Percentiles rank a stretch among this genome's conserved stretches.
These are phyloP conservation scores for Sugiyamaella chiloensis DNA, from an alignment of 805 yeast genomes.

Conservation along the genomic window DNA sequence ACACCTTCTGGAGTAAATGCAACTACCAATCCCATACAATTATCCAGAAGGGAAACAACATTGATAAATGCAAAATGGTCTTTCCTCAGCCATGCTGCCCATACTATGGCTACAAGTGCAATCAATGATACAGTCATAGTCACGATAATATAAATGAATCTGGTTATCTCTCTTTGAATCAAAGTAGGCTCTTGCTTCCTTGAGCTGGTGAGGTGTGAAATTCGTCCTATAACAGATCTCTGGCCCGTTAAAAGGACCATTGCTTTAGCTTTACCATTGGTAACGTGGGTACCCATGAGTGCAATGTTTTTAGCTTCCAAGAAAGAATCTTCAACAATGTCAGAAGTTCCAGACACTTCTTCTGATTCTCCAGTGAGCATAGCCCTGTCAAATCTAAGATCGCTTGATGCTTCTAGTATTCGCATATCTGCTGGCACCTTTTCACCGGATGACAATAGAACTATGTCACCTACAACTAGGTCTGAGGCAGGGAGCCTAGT, in stretches of 20 bases:
- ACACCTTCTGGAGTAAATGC: slow-evolving; percentile 50
- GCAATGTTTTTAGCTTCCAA: slow-evolving; percentile 44
- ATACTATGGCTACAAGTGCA: slow-evolving; percentile 30
- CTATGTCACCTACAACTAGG: slow-evolving; percentile 48
- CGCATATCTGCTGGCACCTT: slow-evolving; percentile 51
- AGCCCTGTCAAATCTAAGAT: slow-evolving; percentile 46
- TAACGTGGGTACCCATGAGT: slow-evolving; percentile 45
- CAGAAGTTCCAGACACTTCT: slow-evolving; percentile 30
- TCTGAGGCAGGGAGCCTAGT: slow-evolving; percentile 32
- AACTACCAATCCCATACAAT: slow-evolving; percentile 44
- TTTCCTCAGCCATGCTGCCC: slow-evolving; percentile 44
- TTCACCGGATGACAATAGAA: slow-evolving; percentile 39
- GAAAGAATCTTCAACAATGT: slow-evolving; percentile 24
- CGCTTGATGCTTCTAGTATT: slow-evolving; percentile 37
- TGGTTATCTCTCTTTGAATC: slow-evolving; percentile 26
- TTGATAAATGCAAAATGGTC: slow-evolving; percentile 42
- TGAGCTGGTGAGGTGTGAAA: slow-evolving; percentile 41
- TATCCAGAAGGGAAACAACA: slow-evolving; percentile 37
- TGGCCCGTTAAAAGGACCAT: slow-evolving; percentile 47
- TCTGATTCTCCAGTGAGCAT: slow-evolving; percentile 51
- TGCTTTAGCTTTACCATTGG: slow-evolving; percentile 44
- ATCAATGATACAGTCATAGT: slow-evolving; percentile 10
- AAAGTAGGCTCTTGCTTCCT: slow-evolving; percentile 37
- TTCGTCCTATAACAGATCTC: slow-evolving; percentile 45
- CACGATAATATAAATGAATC: slow-evolving; percentile 31